A percentile compares a stretch with the other conserved stretches of the same genome.
These are phyloP conservation scores for Bipolaris victoriae DNA, from an alignment of 2,329 filamentous ascomycete species.

Conservation along the genomic window DNA sequence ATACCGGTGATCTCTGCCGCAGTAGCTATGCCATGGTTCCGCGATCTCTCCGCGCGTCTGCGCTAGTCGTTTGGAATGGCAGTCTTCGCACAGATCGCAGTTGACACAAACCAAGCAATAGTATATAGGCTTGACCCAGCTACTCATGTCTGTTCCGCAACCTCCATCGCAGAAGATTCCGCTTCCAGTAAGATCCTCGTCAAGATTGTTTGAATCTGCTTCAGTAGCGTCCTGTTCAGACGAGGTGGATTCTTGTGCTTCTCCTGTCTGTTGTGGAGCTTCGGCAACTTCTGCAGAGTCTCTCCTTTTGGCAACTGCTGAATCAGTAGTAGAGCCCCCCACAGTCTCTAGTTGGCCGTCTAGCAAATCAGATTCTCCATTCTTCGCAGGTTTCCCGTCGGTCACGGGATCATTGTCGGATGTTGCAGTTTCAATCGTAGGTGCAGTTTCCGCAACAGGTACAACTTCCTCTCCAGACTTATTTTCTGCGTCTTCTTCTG, in stretches of 20 bases:
- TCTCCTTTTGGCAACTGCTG: neutral
- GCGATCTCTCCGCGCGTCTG: neutral
- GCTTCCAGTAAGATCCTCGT: neutral
- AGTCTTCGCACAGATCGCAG: constrained; percentile 2
- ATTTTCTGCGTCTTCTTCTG: neutral
- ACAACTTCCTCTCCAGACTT: neutral
- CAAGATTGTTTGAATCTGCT: neutral
- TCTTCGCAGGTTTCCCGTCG: too few relatives aligned
- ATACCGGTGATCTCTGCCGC: neutral
- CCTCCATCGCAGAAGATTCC: neutral
- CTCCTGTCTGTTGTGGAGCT: neutral
- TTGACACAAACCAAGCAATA: constrained; percentile 1
- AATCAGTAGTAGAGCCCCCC: neutral
- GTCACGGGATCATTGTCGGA: neutral
- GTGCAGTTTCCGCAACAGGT: too few relatives aligned
- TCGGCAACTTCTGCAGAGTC: neutral
- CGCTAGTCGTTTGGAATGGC: neutral
- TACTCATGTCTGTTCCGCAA: neutral
- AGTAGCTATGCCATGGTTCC: neutral
- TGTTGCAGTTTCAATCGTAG: neutral
- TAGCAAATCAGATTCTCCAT: neutral
- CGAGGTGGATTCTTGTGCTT: neutral
- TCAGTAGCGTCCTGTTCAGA: neutral
- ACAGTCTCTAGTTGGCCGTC: neutral
- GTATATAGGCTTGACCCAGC: neutral